Evolutionary conservation across 2,329 filamentous ascomycete species (phyloP).

Genomic region (Monilinia fructigena): DNA sequence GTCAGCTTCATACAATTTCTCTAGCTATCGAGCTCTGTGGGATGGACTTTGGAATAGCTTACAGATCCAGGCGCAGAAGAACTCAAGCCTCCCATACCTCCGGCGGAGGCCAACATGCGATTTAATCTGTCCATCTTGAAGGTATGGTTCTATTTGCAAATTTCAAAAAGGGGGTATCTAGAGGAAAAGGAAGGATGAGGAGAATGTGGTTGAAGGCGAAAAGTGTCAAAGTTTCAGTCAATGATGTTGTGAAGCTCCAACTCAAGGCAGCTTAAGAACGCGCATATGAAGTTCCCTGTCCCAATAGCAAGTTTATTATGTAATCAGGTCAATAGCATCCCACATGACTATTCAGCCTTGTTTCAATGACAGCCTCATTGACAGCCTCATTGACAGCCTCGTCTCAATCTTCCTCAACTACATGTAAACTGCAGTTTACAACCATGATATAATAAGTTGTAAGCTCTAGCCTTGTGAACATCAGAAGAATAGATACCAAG

Average conservation of each 20-base stretch:
- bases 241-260: conserved; percentile 26
- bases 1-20: conserved; percentile 25
- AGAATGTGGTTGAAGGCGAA: conserved; percentile 4
- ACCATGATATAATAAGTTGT: too few relatives aligned
- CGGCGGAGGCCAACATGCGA: conserved; percentile 77
- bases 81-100: conserved; percentile 60
- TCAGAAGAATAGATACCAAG: too few relatives aligned
- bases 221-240: conserved; percentile 16
- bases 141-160: conserved; percentile 16
- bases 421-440: too few relatives aligned
- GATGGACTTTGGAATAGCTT: conserved; percentile 40
- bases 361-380: background rate
- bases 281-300: conserved; percentile 18
- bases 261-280: conserved; percentile 27
- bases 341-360: conserved; percentile 21
- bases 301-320: conserved; percentile 6
- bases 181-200: background rate
- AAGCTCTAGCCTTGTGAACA: too few relatives aligned
- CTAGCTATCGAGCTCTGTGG: conserved; percentile 18
- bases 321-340: background rate
- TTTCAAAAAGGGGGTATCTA: conserved; percentile 11
- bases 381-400: background rate
- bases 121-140: conserved; percentile 82
- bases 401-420: background rate
- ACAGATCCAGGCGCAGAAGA: conserved; percentile 61